Conservation (phyloP, 345 rosid genomes). For the Sonneratia caseolaris region DNA sequence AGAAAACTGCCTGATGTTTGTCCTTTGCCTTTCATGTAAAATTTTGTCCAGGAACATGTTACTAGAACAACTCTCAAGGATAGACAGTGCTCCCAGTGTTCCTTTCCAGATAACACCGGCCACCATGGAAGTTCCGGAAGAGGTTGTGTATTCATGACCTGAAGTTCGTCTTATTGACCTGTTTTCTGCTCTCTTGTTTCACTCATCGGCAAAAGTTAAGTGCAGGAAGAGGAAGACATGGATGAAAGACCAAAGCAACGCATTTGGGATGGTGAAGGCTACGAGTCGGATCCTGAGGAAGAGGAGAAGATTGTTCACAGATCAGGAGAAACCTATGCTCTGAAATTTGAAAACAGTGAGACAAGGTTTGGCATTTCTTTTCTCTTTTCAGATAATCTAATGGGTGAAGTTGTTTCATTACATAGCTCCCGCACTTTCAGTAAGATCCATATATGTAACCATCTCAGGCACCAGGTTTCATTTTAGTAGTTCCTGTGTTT, state of each 20-base stretch:
- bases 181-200: conserved; percentile 1
- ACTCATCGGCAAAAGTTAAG: conserved; percentile 6
- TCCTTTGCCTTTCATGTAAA: neutral
- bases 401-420: neutral
- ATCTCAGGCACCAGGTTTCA: neutral
- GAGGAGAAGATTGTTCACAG: conserved; percentile 42
- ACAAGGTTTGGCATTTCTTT: conserved; percentile 22
- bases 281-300: conserved; percentile 73
- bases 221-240: conserved; percentile 55
- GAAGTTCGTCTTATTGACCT: neutral
- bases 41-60: conserved; percentile 29
- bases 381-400: neutral
- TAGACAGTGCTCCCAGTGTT: conserved; percentile 56
- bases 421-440: neutral
- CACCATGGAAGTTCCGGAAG: conserved; percentile 45
- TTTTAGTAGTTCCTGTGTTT: neutral
- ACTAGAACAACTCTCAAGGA: conserved; percentile 45
- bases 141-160: conserved; percentile 27
- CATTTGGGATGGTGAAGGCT: conserved; percentile 70
- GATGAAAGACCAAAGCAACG: conserved; percentile 66
- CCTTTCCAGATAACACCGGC: conserved; percentile 53
- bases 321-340: conserved; percentile 24
- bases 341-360: conserved; percentile 28
- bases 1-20: neutral
- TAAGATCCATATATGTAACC: neutral